A percentile compares a stretch with the other conserved stretches of the same genome.
Conservation (phyloP, 2,329 filamentous ascomycete genomes). For the Stachybotrys echinatus region DNA sequence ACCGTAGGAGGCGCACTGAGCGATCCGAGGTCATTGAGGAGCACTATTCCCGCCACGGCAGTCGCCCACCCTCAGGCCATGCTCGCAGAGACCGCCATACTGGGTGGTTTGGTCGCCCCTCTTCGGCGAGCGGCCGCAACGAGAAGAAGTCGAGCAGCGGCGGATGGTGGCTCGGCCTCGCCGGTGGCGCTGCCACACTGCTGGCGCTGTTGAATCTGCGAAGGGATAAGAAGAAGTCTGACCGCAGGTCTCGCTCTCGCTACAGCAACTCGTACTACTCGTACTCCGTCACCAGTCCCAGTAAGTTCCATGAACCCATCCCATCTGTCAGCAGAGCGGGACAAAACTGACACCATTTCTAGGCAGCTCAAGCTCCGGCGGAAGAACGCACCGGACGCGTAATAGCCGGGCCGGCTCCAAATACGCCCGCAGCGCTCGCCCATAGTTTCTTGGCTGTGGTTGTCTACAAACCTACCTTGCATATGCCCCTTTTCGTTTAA, state of each 20-base stretch:
- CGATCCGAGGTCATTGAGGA: conserved; percentile 59
- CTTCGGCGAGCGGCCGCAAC: conserved; percentile 33
- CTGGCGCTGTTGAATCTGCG: conserved; percentile 49
- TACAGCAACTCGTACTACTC: conserved; percentile 51
- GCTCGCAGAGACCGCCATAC: conserved; percentile 47
- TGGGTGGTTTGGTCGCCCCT: conserved; percentile 50
- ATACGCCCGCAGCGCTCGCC: conserved; percentile 17
- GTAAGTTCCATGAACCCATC: conserved; percentile 33
- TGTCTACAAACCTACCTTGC: neutral
- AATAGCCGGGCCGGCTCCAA: conserved; percentile 26
- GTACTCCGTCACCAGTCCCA: conserved; percentile 45
- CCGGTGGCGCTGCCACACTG: conserved; percentile 44
- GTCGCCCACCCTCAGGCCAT: conserved; percentile 33
- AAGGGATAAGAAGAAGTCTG: conserved; percentile 41
- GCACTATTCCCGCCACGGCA: conserved; percentile 47
- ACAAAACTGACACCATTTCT: conserved; percentile 9
- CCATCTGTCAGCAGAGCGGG: conserved; percentile 3
- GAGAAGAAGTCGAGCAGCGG: conserved; percentile 47
- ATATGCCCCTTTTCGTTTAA: neutral
- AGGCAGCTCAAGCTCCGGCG: conserved; percentile 43
- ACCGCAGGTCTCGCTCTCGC: conserved; percentile 32
- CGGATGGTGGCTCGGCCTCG: conserved; percentile 47
- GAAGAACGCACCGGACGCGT: conserved; percentile 31
- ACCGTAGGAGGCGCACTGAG: conserved; percentile 49
- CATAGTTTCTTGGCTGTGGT: neutral